Evolutionary conservation across 2,329 filamentous ascomycete genomes (phyloP).

Genomic region (Fusarium domesticum): DNA sequence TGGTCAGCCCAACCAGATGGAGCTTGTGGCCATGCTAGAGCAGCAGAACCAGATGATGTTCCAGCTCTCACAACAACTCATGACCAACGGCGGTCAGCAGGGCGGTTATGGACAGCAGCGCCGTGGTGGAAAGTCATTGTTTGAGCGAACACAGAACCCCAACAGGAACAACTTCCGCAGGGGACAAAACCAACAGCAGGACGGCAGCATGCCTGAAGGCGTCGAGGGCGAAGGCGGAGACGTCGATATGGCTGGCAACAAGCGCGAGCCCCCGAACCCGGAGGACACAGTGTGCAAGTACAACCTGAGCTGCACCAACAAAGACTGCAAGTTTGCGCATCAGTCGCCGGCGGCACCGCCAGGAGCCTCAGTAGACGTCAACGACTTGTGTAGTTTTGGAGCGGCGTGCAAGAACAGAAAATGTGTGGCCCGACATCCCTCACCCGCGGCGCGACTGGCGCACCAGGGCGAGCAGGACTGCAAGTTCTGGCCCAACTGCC

Average conservation of each 20-base stretch:
- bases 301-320: slow-evolving; percentile 84
- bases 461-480: slow-evolving; percentile 84
- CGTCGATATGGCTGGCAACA: slow-evolving; percentile 57
- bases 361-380: slow-evolving; percentile 72
- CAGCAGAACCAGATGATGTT: slow-evolving; percentile 86
- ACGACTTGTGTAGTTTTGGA: slow-evolving; percentile 78
- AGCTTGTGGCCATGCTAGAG: slow-evolving; percentile 74
- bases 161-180: slow-evolving; percentile 52
- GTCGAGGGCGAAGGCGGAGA: slow-evolving; percentile 51
- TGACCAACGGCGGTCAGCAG: slow-evolving; percentile 51
- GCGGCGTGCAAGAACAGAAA: slow-evolving; percentile 95
- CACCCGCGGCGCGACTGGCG: slow-evolving; percentile 73
- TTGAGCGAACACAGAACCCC: slow-evolving; percentile 66
- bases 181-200: slow-evolving; percentile 41
- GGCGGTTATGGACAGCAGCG: slow-evolving; percentile 37
- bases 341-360: slow-evolving; percentile 87
- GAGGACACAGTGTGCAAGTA: slow-evolving; percentile 78
- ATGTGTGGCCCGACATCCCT: slow-evolving; percentile 88
- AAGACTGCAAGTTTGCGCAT: slow-evolving; percentile 88
- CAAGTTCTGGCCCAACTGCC: slow-evolving; percentile 88
- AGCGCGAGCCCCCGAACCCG: slow-evolving; percentile 54
- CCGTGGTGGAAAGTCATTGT: slow-evolving; percentile 59
- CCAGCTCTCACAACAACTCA: slow-evolving; percentile 63
- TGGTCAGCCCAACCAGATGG: slow-evolving; percentile 48
- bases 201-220: slow-evolving; percentile 34